Conservation (phyloP, 2,329 filamentous ascomycete genomes). For the Talaromyces albobiverticillius region DNA sequence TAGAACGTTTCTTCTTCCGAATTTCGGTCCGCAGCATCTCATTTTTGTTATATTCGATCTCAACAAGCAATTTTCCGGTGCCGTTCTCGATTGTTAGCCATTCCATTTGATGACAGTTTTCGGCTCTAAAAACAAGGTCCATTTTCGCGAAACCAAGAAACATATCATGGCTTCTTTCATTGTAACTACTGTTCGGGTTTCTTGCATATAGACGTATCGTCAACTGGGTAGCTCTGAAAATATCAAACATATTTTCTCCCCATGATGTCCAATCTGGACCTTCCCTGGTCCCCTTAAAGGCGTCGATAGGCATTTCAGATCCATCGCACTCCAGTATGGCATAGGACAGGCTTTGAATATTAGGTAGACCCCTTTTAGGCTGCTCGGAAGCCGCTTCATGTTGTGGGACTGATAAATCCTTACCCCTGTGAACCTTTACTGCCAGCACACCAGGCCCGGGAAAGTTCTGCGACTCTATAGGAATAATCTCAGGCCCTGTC, state of each 20-base stretch:
- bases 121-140: not conserved
- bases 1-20: not conserved
- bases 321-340: not conserved
- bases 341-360: not conserved
- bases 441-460: not conserved
- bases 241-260: not conserved
- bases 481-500: slow-evolving; percentile 6
- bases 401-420: not conserved
- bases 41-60: not conserved
- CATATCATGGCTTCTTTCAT: not conserved
- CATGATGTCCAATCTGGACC: not conserved
- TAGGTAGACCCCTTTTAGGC: not conserved
- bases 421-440: not conserved
- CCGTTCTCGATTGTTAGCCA: slow-evolving; percentile 5
- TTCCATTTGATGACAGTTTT: not conserved
- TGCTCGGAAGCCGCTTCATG: not conserved
- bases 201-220: slow-evolving; percentile 4
- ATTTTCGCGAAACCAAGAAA: not conserved
- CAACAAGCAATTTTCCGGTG: slow-evolving; percentile 4
- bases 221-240: slow-evolving; percentile 3
- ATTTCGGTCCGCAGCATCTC: not conserved
- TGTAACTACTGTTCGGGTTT: not conserved
- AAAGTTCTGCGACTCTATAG: not conserved
- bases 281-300: slow-evolving; percentile 1
- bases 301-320: not conserved